phyloP scores from a whole-genome alignment of 345 rosid species.

The Eucalyptus cladocalyx region DNA sequence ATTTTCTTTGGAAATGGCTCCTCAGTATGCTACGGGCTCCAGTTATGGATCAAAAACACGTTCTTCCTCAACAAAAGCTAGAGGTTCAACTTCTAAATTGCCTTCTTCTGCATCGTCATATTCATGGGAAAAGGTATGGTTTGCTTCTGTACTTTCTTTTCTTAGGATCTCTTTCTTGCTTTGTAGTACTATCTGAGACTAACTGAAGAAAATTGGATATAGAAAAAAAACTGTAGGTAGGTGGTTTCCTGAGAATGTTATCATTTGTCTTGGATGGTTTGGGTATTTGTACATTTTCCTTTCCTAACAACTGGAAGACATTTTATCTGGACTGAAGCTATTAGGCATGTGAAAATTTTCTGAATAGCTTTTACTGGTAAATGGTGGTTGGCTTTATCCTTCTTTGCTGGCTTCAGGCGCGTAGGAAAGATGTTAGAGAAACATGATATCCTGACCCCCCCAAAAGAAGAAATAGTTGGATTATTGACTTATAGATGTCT shows the following conservation, averaged over 20 bases:
- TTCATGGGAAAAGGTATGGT: conserved; percentile 73
- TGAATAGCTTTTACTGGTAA: background rate
- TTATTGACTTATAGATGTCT: background rate
- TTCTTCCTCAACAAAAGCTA: conserved; percentile 23
- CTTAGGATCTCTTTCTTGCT: background rate
- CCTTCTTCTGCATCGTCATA: conserved; percentile 19
- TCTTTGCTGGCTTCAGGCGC: background rate
- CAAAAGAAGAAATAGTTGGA: background rate
- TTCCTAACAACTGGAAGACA: background rate
- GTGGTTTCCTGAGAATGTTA: background rate
- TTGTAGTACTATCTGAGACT: background rate
- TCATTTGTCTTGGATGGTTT: background rate
- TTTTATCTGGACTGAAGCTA: background rate
- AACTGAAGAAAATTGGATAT: background rate
- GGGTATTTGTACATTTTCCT: background rate
- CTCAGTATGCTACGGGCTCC: conserved; percentile 47
- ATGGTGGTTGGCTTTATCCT: background rate
- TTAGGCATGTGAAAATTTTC: background rate
- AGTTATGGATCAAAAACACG: conserved; percentile 51
- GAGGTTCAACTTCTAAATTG: conserved; percentile 20
- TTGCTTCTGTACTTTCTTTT: background rate
- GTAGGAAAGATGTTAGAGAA: background rate
- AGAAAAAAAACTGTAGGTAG: background rate
- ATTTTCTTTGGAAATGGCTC: background rate
- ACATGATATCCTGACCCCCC: background rate